These are phyloP conservation scores for Chaetomium strumarium DNA, from an alignment of 2,329 filamentous ascomycete species.

Conservation along the genomic window DNA sequence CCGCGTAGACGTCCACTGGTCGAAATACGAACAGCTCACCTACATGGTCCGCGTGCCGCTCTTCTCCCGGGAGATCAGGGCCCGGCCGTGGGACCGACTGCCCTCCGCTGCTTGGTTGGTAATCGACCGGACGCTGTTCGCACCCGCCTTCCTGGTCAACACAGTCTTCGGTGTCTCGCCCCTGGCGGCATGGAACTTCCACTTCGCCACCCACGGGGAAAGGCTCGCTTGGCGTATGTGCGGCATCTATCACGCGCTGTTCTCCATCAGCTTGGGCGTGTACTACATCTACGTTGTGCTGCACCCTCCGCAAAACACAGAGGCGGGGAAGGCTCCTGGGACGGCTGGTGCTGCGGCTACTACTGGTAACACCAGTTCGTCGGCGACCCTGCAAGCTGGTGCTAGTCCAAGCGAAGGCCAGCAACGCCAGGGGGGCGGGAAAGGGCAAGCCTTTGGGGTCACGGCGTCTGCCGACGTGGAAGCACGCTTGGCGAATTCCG, in stretches of 20 bases:
- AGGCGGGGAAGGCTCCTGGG: not conserved
- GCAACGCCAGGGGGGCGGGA: too few relatives aligned
- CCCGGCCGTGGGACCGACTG: constrained; percentile 23
- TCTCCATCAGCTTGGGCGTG: not conserved
- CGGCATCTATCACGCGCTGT: constrained; percentile 17
- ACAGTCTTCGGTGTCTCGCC: constrained; percentile 18
- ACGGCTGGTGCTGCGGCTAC: not conserved
- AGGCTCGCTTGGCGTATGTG: constrained; percentile 22
- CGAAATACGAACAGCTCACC: constrained; percentile 19
- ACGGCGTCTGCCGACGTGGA: too few relatives aligned
- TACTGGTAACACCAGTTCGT: too few relatives aligned
- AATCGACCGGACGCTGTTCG: constrained; percentile 5
- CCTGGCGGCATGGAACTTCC: constrained; percentile 27
- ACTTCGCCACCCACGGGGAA: constrained; percentile 24
- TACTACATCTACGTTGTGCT: constrained; percentile 3
- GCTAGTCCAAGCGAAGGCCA: too few relatives aligned
- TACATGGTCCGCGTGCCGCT: constrained; percentile 18
- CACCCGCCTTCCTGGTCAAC: constrained; percentile 12
- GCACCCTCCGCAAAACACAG: not conserved
- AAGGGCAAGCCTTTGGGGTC: too few relatives aligned
- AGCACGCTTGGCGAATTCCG: not conserved
- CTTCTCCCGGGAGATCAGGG: constrained; percentile 18
- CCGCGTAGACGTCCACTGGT: constrained; percentile 22
- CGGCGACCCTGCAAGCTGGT: too few relatives aligned
- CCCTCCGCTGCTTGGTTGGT: constrained; percentile 23